These are phyloP conservation scores for Rhizopus stolonifer DNA, from an alignment of 371 early-diverging fungal species.

Conservation along the genomic window DNA sequence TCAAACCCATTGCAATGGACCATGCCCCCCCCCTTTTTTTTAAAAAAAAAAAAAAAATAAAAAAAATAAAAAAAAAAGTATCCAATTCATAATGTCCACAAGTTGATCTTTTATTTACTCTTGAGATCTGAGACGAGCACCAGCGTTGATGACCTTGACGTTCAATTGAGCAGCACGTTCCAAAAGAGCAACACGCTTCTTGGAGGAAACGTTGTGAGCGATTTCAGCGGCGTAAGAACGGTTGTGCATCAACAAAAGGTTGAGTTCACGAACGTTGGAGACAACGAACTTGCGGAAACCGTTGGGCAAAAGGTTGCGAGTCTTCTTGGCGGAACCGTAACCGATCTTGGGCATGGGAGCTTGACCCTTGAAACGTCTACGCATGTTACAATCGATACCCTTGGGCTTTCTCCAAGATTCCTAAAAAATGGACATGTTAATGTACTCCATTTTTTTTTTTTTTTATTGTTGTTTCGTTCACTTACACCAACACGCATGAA, in stretches of 20 bases:
- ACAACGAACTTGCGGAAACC: constrained; percentile 99
- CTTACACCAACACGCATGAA: constrained; percentile 91
- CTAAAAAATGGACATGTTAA: constrained; percentile 41
- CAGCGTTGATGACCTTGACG: constrained; percentile 97
- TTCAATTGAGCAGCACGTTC: constrained; percentile 97
- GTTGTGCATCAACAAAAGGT: constrained; percentile 98
- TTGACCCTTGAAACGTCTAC: constrained; percentile 96
- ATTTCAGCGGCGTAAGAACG: constrained; percentile 99
- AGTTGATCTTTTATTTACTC: constrained; percentile 71
- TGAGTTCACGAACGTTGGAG: constrained; percentile 94
- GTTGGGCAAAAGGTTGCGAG: constrained; percentile 95
- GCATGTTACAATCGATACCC: constrained; percentile 99
- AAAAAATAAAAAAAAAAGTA: too few relatives aligned
- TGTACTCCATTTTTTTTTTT: background rate
- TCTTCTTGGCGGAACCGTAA: constrained; percentile 95
- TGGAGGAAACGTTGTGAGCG: constrained; percentile 96
- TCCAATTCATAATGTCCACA: background rate
- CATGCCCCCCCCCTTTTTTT: too few relatives aligned
- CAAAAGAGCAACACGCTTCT: constrained; percentile 96
- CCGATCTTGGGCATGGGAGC: constrained; percentile 99
- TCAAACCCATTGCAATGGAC: too few relatives aligned
- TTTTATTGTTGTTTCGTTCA: constrained; percentile 3
- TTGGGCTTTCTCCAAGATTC: constrained; percentile 99
- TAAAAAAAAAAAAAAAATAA: background rate
- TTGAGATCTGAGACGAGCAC: constrained; percentile 93